phyloP scores from a whole-genome alignment of 345 rosid species.

The Rhizophora mangle region DNA sequence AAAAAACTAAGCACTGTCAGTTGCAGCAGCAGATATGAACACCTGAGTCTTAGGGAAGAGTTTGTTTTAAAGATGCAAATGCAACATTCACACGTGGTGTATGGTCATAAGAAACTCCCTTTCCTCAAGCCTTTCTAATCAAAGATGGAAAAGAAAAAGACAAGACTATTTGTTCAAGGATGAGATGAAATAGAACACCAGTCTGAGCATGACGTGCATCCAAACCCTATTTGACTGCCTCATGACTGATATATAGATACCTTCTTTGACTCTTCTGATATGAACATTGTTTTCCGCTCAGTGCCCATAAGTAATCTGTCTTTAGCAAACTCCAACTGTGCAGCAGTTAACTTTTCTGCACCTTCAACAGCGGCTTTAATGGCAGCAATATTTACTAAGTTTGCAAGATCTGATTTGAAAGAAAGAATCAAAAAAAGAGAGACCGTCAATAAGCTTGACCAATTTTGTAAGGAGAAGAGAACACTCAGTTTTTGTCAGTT shows the following conservation, averaged over 20 bases:
- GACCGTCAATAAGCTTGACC: constrained; percentile 4
- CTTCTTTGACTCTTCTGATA: constrained; percentile 97
- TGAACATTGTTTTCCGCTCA: constrained; percentile 91
- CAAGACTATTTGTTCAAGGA: too few relatives aligned
- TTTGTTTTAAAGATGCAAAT: not conserved
- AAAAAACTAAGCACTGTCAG: constrained; percentile 14
- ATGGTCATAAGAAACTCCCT: not conserved
- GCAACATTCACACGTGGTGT: not conserved
- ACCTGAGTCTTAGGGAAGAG: constrained; percentile 5
- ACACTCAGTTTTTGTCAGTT: not conserved
- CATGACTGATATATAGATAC: constrained; percentile 32
- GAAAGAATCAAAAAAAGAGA: constrained; percentile 6
- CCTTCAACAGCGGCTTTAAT: constrained; percentile 99
- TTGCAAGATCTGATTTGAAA: constrained; percentile 71
- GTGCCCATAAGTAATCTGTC: constrained; percentile 96
- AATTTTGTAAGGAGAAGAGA: not conserved
- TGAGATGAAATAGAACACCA: not conserved
- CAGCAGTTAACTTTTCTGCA: constrained; percentile 65
- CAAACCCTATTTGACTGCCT: not conserved
- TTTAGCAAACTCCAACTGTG: constrained; percentile 88
- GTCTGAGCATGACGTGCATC: not conserved
- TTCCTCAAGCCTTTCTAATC: not conserved
- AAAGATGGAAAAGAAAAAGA: not conserved
- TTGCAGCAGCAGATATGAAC: not conserved
- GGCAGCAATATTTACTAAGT: constrained; percentile 96